These are phyloP conservation scores for Glonium stellatum DNA, from an alignment of 495 filamentous ascomycete genomes.

Conservation along the genomic window DNA sequence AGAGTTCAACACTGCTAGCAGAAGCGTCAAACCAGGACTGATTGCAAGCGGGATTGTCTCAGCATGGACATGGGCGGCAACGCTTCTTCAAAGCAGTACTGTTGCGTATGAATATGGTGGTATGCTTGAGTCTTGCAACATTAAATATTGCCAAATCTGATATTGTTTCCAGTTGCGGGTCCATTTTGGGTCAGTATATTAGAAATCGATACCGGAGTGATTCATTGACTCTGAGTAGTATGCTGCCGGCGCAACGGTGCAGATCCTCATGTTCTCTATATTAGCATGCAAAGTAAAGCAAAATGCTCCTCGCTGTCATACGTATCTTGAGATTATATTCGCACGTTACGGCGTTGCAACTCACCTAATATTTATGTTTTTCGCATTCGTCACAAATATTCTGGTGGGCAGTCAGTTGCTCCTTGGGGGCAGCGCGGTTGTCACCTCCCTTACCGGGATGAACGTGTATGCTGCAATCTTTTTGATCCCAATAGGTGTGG, in stretches of 20 bases:
- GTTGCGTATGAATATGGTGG: conserved; percentile 21
- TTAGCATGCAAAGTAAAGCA: conserved; percentile 30
- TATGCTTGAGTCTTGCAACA: neutral
- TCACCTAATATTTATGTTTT: conserved; percentile 30
- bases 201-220: neutral
- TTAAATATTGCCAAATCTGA: conserved; percentile 3
- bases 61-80: conserved; percentile 30
- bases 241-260: conserved; percentile 31
- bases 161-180: conserved; percentile 11
- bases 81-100: conserved; percentile 26
- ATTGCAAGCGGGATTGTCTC: conserved; percentile 25
- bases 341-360: conserved; percentile 25
- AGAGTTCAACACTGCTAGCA: conserved; percentile 25
- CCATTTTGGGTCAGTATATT: conserved; percentile 14
- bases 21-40: conserved; percentile 22
- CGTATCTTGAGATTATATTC: conserved; percentile 31
- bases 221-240: conserved; percentile 9
- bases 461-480: conserved; percentile 32
- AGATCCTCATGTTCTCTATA: conserved; percentile 34
- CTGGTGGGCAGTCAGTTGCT: conserved; percentile 29
- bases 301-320: conserved; percentile 30
- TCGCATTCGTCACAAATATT: conserved; percentile 30
- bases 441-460: conserved; percentile 31
- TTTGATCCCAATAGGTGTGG: conserved; percentile 24
- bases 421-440: conserved; percentile 30